These are phyloP conservation scores for Dionaea muscipula DNA, from an alignment of 179 eudicot species.

Conservation along the genomic window DNA sequence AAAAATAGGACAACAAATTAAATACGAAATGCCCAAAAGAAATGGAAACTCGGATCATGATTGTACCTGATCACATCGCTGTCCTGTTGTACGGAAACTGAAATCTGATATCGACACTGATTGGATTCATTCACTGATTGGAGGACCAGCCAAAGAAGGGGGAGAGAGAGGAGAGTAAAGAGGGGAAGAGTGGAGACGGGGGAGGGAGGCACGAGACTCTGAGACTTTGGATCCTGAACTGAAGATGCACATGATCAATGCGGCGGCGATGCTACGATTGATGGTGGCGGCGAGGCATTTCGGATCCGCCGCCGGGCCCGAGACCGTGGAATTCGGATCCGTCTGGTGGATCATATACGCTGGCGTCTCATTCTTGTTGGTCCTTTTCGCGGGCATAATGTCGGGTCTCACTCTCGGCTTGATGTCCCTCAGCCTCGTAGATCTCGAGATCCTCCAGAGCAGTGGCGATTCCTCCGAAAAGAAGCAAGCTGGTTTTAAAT, in stretches of 20 bases:
- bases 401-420: conserved; percentile 38
- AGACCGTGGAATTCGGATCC: conserved; percentile 22
- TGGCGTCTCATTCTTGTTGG: conserved; percentile 23
- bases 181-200: no score
- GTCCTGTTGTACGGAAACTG: no score
- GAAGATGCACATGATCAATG: conserved; percentile 17
- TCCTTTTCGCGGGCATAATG: conserved; percentile 39
- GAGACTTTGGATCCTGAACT: no score
- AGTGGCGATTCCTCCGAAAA: conserved; percentile 34
- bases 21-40: no score
- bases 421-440: conserved; percentile 38
- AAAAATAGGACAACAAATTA: no score
- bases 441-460: conserved; percentile 33
- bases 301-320: neutral
- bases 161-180: no score
- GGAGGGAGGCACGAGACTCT: no score
- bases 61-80: no score
- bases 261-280: conserved; percentile 1
- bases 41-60: no score
- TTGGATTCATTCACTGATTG: no score
- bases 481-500: conserved; percentile 41
- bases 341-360: conserved; percentile 31
- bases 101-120: no score
- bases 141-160: no score
- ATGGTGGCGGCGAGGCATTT: conserved; percentile 8